Conservation (phyloP, 352 stramenopile species). For the Phytophthora sp. region DNA sequence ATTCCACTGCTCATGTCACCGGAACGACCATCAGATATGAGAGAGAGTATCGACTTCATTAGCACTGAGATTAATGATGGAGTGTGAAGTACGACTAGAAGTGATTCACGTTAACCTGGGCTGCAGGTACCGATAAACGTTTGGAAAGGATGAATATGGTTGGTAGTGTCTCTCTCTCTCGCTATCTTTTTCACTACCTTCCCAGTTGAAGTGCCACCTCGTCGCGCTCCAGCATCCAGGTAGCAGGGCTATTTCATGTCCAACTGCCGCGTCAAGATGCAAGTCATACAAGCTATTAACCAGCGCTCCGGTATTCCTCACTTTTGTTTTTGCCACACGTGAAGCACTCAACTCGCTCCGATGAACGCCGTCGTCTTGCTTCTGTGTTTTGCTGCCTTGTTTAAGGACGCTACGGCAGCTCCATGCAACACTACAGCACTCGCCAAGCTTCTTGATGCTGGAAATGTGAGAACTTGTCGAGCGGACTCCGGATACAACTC, state of each 20-base stretch:
- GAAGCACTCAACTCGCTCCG: background rate
- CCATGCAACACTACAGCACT: conserved; percentile 34
- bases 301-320: background rate
- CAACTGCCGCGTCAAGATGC: background rate
- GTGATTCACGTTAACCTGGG: too few species aligned
- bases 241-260: too few species aligned
- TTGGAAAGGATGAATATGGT: background rate
- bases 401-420: conserved; percentile 5
- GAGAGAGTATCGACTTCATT: conserved; percentile 15
- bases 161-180: background rate
- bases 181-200: too few species aligned
- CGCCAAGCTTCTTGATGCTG: conserved; percentile 28
- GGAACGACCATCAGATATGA: conserved; percentile 4
- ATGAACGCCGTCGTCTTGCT: conserved; percentile 29
- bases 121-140: too few species aligned
- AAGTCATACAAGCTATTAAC: too few species aligned
- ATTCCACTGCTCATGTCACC: conserved; percentile 32
- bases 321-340: conserved; percentile 17
- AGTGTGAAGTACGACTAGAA: too few species aligned
- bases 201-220: background rate
- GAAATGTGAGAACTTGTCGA: conserved; percentile 35
- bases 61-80: conserved; percentile 18
- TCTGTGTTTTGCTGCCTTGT: background rate
- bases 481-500: conserved; percentile 40
- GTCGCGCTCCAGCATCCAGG: background rate